Evolutionary conservation across 2,329 filamentous ascomycete genomes (phyloP), one percentile per base, ranked within the genome.

Genomic region (Cladosporium sp.): DNA sequence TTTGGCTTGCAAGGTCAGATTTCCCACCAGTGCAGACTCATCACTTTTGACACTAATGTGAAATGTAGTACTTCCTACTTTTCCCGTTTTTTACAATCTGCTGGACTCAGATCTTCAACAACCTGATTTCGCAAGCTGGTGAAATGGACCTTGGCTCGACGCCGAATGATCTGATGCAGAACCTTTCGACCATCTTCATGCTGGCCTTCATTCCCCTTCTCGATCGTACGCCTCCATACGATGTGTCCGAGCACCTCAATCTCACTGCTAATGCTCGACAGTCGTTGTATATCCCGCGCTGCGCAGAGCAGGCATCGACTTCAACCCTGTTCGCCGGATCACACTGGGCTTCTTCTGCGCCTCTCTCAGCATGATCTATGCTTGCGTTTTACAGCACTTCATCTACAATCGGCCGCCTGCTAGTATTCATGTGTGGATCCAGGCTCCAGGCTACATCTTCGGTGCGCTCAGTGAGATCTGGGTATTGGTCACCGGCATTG

Each of bases 321-420:
- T 55, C 38, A 45, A 43, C 15, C 36, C 39, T 3, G 51, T 55
- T 6, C 51, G 51, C 6, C 51, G 51, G 12, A 55, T 43, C 64
- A 70, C 77, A 43, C 76, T 82, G 40, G 78, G 76, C 40, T 80
- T 79, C 66, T 72, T 82, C 5, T 68, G 82, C 62, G 74, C 84
- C 43, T 69, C 80, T 14, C 77, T 80, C 5, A 69, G 80, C 50
- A 80, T 82, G 76, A 59, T 70, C n/a, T 82, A 82, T 67, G 81
- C 82, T 36, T 80, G 80, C 22, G 73, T 79, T 38, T 74, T 83
- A 2, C 82, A 84, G 65, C 73, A 79, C 56, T 74, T 75, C 64
- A 84, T 85, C 69, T 85, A 85, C 73, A 67, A 69, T n/a, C 67
- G 75, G 2, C 64, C 65, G 8, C 60, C 64, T 20, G 60, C 61